A percentile compares a stretch with the other conserved stretches of the same genome.
Evolutionary conservation across 129 eudicot genomes (phyloP).

Genomic region (Chrysanthemum makinoi): DNA sequence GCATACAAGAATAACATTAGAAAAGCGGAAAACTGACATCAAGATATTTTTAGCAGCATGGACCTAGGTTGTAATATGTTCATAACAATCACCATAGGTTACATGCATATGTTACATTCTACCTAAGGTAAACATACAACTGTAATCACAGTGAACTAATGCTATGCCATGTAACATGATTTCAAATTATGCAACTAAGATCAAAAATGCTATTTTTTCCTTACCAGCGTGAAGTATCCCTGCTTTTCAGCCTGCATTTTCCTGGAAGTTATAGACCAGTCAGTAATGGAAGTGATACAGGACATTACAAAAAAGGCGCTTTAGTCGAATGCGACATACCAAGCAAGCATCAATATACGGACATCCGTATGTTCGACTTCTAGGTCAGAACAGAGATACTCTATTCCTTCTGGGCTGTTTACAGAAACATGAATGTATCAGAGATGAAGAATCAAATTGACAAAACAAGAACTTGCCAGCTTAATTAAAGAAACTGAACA

Average conservation of each 20-base stretch:
- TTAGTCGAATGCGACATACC: slow-evolving; percentile 44
- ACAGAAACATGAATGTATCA: slow-evolving; percentile 21
- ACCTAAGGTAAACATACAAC: slow-evolving; percentile 5
- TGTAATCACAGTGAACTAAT: background rate
- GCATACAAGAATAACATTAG: too few relatives aligned
- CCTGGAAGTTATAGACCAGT: slow-evolving; percentile 43
- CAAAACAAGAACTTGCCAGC: background rate
- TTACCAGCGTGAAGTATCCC: slow-evolving; percentile 91
- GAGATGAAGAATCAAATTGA: slow-evolving; percentile 14
- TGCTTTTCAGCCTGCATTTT: slow-evolving; percentile 94
- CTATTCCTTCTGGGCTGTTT: slow-evolving; percentile 93
- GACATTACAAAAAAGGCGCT: background rate
- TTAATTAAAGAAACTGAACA: too few relatives aligned
- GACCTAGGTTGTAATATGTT: background rate
- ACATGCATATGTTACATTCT: slow-evolving; percentile 3
- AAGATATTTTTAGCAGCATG: background rate
- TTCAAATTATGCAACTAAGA: background rate
- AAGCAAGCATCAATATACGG: slow-evolving; percentile 92
- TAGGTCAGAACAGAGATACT: slow-evolving; percentile 74
- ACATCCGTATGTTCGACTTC: slow-evolving; percentile 91
- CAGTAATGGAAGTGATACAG: slow-evolving; percentile 9
- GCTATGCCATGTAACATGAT: slow-evolving; percentile 8
- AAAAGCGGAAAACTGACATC: background rate
- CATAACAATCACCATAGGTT: slow-evolving; percentile 14
- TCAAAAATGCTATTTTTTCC: slow-evolving; percentile 1